Evolutionary conservation across 108 stramenopile species (phyloP), one percentile per base, ranked within the genome.

Genomic region (Cyclostephanos invisitatus): DNA sequence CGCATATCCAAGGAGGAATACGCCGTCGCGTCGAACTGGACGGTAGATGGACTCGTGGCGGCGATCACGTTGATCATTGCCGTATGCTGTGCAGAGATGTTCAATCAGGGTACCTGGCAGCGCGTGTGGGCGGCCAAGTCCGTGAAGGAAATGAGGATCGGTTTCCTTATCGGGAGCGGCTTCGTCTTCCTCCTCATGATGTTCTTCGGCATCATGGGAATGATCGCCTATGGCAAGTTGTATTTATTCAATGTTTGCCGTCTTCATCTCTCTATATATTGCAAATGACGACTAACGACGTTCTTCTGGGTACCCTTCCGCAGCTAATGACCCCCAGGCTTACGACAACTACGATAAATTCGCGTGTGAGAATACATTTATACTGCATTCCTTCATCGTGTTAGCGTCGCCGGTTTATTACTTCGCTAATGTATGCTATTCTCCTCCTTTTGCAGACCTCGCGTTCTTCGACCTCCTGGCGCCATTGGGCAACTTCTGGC

Each of bases 131-230:
- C 91, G 50, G 91, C 91, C 22, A 74, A 88, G 67, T 67, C 73
- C 68, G 76, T 79, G 44, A 55, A 67, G 17, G 74, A 73, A 56
- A 72, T 92, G 82, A 72, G 75, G 38, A 70, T 73, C 72, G 91
- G 91, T 10, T 92, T 92, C 64, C 35, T 57, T 17, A n/a, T 67
- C 51, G 91, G 91, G 53, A 62, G 68, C 53, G 42, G 80, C 57
- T 28, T 85, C 22, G 81, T 92, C 27, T 88, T 88, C 63, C 61
- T 89, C 10, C 73, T 92, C 64, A 92, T 92, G 86, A 82, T 88
- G 84, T 92, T 92, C 78, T 92, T 92, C 62, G 91, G 91, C 28
- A 77, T 92, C 69, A 92, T 92, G 88, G 91, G 87, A 11, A 92
- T 89, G 87, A 80, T 89, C 70, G 81, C 86, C 12, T 89, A 86